Evolutionary conservation across 2,329 filamentous ascomycete species (phyloP), one percentile per base, ranked within the genome.

Genomic region (Xylogone sp.): DNA sequence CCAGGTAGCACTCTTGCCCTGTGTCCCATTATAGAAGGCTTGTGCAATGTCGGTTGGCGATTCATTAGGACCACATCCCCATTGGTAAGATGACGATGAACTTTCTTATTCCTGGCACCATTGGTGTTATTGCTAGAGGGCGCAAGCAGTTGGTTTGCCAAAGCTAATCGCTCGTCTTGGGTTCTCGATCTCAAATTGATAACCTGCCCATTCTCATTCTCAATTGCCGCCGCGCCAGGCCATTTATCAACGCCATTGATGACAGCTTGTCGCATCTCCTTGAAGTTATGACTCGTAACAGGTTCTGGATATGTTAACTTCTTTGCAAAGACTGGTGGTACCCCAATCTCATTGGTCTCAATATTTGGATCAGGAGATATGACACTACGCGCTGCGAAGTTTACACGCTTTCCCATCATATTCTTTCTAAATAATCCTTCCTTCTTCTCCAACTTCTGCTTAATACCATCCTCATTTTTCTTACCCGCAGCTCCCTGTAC

Each of bases 401-500:
- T 97, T 73, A 99, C 94, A 76, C 94, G 91, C 77, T 99, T 99
- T 55, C 94, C 94, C 94, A 99, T 99, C 94, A 99, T 97, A 71
- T 99, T 97, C 76, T 96, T 97, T 62, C 94, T 82, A 77, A 99
- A 99, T 24, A 99, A 78, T 58, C 94, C 94, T 66, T 99, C 95
- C 72, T 99, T 99, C 78, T 99, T 99, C 72, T 99, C 94, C 22
- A 99, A 79, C 66, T 92, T 88, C 67, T 99, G 94, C 73, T 99
- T 99, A 73, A 99, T 96, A 61, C 95, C 94, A 57, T 96, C 92
- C 55, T 95, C 89, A 49, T 90, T 87, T 51, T 85, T 80, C 63
- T 87, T 86, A 13, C 85, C 89, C 22, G 90, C 89, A 18, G 83
- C 78, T 48, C 90, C 90, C 57, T 88, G 85, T 3, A 90, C 78